These are phyloP conservation scores for Syncephalastrum contaminatum DNA, from an alignment of 371 early-diverging fungal species.

Conservation along the genomic window DNA sequence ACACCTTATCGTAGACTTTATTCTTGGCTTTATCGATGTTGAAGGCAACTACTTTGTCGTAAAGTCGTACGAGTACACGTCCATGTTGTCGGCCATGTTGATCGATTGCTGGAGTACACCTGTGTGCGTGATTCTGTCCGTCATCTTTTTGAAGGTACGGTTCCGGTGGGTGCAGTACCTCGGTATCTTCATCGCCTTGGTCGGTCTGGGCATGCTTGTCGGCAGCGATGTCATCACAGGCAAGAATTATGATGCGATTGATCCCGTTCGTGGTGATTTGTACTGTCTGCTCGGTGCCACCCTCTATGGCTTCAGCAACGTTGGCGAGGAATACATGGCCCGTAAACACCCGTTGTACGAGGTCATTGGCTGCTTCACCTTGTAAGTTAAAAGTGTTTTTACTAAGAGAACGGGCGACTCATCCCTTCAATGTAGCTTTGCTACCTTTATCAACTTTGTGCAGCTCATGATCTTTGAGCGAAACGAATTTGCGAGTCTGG, in stretches of 20 bases:
- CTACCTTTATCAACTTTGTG: slow-evolving; percentile 63
- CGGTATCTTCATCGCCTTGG: slow-evolving; percentile 62
- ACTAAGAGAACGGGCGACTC: too few species aligned
- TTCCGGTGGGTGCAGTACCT: slow-evolving; percentile 63
- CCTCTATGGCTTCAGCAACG: slow-evolving; percentile 69
- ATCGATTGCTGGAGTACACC: slow-evolving; percentile 77
- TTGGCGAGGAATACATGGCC: slow-evolving; percentile 65
- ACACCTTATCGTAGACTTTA: slow-evolving; percentile 29
- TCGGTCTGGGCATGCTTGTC: slow-evolving; percentile 64
- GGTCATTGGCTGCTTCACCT: slow-evolving; percentile 67
- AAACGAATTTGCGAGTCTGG: slow-evolving; percentile 25
- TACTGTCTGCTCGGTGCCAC: slow-evolving; percentile 70
- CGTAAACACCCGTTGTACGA: slow-evolving; percentile 66
- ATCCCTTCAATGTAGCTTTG: slow-evolving; percentile 50
- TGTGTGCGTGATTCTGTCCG: slow-evolving; percentile 60
- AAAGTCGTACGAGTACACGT: slow-evolving; percentile 71
- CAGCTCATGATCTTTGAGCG: slow-evolving; percentile 67
- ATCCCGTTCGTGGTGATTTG: slow-evolving; percentile 63
- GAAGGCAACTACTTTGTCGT: slow-evolving; percentile 79
- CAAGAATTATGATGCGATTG: slow-evolving; percentile 41
- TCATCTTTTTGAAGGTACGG: slow-evolving; percentile 56
- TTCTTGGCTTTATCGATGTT: slow-evolving; percentile 68
- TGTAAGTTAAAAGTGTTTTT: slow-evolving; percentile 14
- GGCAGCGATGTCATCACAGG: slow-evolving; percentile 56
- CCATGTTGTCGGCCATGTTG: slow-evolving; percentile 67